Percentiles rank a stretch among this genome's conserved stretches.
phyloP scores from a whole-genome alignment of 148 eudicot genomes.

The Silene conica region DNA sequence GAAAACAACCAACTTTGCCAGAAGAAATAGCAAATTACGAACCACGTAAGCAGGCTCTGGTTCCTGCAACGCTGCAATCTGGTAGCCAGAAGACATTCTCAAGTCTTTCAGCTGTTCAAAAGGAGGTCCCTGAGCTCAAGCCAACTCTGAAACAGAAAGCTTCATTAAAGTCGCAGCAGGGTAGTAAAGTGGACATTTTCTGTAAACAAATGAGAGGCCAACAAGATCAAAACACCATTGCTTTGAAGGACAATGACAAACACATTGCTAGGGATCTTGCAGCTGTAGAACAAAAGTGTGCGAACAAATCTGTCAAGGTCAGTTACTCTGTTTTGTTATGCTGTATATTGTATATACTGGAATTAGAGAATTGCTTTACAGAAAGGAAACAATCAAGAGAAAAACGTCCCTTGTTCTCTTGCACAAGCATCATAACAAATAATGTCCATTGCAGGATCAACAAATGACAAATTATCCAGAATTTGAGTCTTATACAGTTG shows the following conservation, averaged over 20 bases:
- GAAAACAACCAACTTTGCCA: slow-evolving; percentile 10
- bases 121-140: slow-evolving; percentile 28
- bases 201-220: slow-evolving; percentile 21
- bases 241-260: slow-evolving; percentile 37
- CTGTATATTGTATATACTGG: neutral
- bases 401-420: neutral
- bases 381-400: neutral
- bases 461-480: slow-evolving; percentile 46
- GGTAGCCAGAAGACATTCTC: slow-evolving; percentile 23
- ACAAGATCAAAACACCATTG: slow-evolving; percentile 27
- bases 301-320: slow-evolving; percentile 36
- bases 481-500: slow-evolving; percentile 61
- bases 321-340: slow-evolving; percentile 9
- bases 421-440: neutral
- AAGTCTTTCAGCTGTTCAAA: slow-evolving; percentile 21
- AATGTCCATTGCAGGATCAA: slow-evolving; percentile 36
- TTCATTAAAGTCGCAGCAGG: slow-evolving; percentile 23
- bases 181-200: slow-evolving; percentile 18
- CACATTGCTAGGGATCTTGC: slow-evolving; percentile 20
- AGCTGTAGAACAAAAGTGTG: slow-evolving; percentile 35
- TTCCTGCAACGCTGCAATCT: slow-evolving; percentile 21
- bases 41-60: slow-evolving; percentile 17
- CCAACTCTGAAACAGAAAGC: slow-evolving; percentile 21
- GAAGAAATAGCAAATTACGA: slow-evolving; percentile 9
- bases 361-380: slow-evolving; percentile 2